Evolutionary conservation across 768 basidiomycete genomes (phyloP).

Genomic region (Leccinum rimulosum): DNA sequence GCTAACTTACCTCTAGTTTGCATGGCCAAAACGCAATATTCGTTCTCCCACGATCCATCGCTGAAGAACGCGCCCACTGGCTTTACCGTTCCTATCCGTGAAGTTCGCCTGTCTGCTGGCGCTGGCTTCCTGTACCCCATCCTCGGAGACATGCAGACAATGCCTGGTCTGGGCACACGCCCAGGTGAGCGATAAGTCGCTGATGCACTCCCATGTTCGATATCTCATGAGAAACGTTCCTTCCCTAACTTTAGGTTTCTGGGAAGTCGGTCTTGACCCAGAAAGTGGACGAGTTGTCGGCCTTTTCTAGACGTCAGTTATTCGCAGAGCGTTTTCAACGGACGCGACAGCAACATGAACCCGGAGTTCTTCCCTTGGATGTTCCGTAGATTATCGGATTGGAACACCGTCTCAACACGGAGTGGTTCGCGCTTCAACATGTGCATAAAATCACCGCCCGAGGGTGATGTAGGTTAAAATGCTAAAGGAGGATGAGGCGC

Average conservation of each 20-base stretch:
- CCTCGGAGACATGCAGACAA: conserved; percentile 96
- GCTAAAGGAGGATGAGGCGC: conserved; percentile 2
- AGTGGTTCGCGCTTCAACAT: conserved; percentile 41
- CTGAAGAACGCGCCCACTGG: conserved; percentile 89
- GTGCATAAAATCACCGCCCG: conserved; percentile 20
- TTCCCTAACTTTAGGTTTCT: conserved; percentile 58
- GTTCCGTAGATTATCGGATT: conserved; percentile 12
- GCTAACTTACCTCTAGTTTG: conserved; percentile 53
- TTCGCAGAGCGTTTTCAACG: conserved; percentile 18
- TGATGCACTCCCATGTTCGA: not conserved
- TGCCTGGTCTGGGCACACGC: conserved; percentile 93
- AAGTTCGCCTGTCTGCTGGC: conserved; percentile 85
- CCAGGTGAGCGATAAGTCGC: conserved; percentile 52
- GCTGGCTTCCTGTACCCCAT: conserved; percentile 96
- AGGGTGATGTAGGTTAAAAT: conserved; percentile 17
- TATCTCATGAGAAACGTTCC: conserved; percentile 10
- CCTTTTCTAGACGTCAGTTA: conserved; percentile 56
- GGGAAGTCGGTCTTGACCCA: conserved; percentile 83
- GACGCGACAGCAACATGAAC: conserved; percentile 8
- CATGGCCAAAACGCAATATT: conserved; percentile 98
- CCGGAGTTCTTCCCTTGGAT: conserved; percentile 20
- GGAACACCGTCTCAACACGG: conserved; percentile 38
- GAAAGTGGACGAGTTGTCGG: conserved; percentile 82
- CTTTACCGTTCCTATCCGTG: conserved; percentile 90
- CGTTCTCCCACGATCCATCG: conserved; percentile 92